Conservation (phyloP, 495 filamentous ascomycete species). For the Saxophila tyrrhenica region DNA sequence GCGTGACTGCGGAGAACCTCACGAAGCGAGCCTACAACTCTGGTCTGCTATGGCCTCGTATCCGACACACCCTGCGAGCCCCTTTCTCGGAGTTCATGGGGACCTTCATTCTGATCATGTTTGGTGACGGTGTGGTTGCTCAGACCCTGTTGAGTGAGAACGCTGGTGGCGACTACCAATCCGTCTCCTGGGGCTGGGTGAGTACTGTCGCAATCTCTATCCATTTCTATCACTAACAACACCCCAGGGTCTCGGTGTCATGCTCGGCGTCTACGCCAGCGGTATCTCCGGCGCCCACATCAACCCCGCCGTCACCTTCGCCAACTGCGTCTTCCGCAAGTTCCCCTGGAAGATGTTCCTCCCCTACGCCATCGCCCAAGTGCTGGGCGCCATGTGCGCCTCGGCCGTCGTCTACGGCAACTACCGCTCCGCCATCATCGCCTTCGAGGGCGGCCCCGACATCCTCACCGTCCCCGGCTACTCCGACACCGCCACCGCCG, state of each 20-base stretch:
- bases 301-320: constrained; percentile 41
- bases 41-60: constrained; percentile 37
- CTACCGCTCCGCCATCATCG: constrained; percentile 23
- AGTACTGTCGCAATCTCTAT: too few species aligned
- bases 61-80: constrained; percentile 39
- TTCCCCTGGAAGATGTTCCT: constrained; percentile 46
- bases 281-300: constrained; percentile 50
- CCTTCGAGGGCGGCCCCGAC: constrained; percentile 25
- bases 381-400: constrained; percentile 27
- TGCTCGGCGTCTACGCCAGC: constrained; percentile 55
- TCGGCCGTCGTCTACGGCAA: constrained; percentile 28
- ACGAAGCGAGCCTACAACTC: constrained; percentile 19
- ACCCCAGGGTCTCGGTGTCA: constrained; percentile 42
- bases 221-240: background rate
- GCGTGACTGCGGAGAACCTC: constrained; percentile 8
- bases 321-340: constrained; percentile 49
- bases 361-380: constrained; percentile 27
- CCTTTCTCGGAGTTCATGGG: constrained; percentile 55
- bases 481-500: constrained; percentile 45
- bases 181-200: constrained; percentile 49
- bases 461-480: constrained; percentile 48
- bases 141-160: constrained; percentile 44
- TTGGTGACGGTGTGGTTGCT: constrained; percentile 49
- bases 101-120: constrained; percentile 50
- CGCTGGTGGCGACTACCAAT: constrained; percentile 43